Percentiles rank a stretch among this genome's conserved stretches.
phyloP scores from a whole-genome alignment of 495 filamentous ascomycete genomes.

The Hapsidospora chrysogenum region DNA sequence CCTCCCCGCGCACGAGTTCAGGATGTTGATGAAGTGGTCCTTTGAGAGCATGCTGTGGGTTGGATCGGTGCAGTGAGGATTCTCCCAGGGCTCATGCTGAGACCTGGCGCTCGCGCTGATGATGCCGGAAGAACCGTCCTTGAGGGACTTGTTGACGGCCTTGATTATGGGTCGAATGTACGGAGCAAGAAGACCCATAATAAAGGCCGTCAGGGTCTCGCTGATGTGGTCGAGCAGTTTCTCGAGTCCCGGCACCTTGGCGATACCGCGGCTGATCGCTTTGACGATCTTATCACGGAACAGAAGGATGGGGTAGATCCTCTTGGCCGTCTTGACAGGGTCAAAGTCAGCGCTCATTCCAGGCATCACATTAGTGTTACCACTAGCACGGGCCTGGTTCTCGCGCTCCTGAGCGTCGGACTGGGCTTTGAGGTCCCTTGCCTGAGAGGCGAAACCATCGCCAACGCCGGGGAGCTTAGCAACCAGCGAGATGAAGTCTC shows the following conservation, averaged over 20 bases:
- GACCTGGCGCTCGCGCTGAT: conserved; percentile 66
- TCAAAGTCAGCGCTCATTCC: conserved; percentile 66
- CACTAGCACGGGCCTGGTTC: conserved; percentile 21
- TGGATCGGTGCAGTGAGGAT: conserved; percentile 71
- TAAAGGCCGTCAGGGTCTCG: conserved; percentile 77
- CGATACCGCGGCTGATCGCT: conserved; percentile 63
- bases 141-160: conserved; percentile 63
- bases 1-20: conserved; percentile 76
- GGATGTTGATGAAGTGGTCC: conserved; percentile 87
- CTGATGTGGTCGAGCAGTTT: conserved; percentile 75
- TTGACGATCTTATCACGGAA: conserved; percentile 90
- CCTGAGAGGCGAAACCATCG: conserved; percentile 55
- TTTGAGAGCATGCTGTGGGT: conserved; percentile 92
- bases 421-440: conserved; percentile 52
- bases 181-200: conserved; percentile 77
- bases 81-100: conserved; percentile 83
- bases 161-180: conserved; percentile 84
- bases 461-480: conserved; percentile 64
- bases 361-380: conserved; percentile 34
- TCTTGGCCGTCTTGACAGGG: conserved; percentile 57
- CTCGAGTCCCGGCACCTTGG: conserved; percentile 84
- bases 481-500: conserved; percentile 52
- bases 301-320: conserved; percentile 87
- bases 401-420: conserved; percentile 59
- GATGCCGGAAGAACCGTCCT: conserved; percentile 65